Evolutionary conservation across 2,329 filamentous ascomycete species (phyloP).

Genomic region (Nemania diffusa): DNA sequence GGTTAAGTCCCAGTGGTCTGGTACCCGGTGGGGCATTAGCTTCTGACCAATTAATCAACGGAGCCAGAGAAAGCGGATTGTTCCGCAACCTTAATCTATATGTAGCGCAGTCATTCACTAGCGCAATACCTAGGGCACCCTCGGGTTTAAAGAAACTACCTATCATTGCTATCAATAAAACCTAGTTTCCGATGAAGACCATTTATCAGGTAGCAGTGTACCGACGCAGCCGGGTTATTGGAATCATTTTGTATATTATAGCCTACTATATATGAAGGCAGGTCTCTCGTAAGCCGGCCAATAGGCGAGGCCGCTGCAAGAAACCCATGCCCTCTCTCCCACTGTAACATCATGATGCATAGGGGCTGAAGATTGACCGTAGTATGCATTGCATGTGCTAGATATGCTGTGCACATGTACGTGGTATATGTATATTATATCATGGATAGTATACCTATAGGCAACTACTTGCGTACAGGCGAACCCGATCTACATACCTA

Average conservation of each 20-base stretch:
- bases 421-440: background rate
- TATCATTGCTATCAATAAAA: background rate
- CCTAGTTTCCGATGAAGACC: background rate
- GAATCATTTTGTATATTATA: background rate
- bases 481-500: background rate
- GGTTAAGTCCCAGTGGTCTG: conserved; percentile 23
- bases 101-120: background rate
- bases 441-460: background rate
- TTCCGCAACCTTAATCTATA: conserved; percentile 12
- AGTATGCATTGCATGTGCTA: conserved; percentile 3
- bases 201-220: background rate
- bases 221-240: background rate
- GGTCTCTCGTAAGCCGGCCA: conserved; percentile 31
- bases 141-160: background rate
- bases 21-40: conserved; percentile 13
- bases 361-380: conserved; percentile 23
- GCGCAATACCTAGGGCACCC: too few relatives aligned
- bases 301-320: conserved; percentile 33
- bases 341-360: conserved; percentile 27
- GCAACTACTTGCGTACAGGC: too few relatives aligned
- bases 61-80: conserved; percentile 3
- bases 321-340: conserved; percentile 1
- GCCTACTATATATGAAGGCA: too few relatives aligned
- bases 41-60: conserved; percentile 5
- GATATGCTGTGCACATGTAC: conserved; percentile 9